Conservation (phyloP, 2,329 filamentous ascomycete species). For the Fusarium anthophilum region DNA sequence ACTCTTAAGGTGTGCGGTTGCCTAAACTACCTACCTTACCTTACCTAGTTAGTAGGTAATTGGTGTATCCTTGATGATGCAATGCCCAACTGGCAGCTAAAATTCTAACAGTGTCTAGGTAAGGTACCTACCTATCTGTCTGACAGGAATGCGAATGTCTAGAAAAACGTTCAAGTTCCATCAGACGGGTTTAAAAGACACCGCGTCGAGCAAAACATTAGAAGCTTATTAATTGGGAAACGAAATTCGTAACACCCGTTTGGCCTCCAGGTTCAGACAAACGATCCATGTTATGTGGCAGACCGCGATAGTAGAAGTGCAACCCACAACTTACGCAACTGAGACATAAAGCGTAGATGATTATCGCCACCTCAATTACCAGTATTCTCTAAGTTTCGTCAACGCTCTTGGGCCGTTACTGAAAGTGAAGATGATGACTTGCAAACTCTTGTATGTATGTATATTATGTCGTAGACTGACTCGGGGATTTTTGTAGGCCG, state of each 20-base stretch:
- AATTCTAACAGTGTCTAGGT: neutral
- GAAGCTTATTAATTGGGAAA: neutral
- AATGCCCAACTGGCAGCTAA: neutral
- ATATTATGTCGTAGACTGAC: neutral
- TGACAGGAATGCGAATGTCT: neutral
- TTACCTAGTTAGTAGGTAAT: neutral
- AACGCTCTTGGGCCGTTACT: neutral
- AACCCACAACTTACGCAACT: neutral
- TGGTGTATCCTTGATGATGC: neutral
- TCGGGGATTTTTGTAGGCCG: constrained; percentile 16
- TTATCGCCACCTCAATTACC: neutral
- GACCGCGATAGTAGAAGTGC: neutral
- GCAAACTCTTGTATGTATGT: neutral
- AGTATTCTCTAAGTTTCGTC: neutral
- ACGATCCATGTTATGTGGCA: neutral
- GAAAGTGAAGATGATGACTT: neutral
- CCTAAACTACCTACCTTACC: neutral
- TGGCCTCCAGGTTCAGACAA: neutral
- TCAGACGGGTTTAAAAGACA: neutral
- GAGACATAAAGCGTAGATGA: neutral
- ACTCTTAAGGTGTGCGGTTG: neutral
- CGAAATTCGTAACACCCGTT: neutral
- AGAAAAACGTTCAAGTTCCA: neutral
- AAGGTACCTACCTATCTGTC: too few species aligned
- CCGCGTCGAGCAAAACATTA: neutral